These are phyloP conservation scores for Kodamaea hsintzibuensis DNA, from an alignment of 805 yeast genomes.

Conservation along the genomic window DNA sequence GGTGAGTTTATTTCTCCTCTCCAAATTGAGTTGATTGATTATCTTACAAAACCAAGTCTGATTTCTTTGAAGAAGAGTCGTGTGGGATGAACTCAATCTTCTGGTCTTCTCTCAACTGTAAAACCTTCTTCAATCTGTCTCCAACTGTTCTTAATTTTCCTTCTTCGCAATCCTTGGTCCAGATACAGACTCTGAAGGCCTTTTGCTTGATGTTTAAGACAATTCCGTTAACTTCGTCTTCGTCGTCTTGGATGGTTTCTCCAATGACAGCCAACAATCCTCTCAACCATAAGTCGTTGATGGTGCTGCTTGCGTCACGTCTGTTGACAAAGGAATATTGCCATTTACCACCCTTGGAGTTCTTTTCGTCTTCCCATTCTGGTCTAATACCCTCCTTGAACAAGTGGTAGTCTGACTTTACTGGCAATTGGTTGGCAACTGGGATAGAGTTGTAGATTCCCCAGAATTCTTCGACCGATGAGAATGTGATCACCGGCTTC, in stretches of 20 bases:
- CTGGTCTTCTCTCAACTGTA: slow-evolving; percentile 72
- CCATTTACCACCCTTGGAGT: slow-evolving; percentile 95
- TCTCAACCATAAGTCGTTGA: slow-evolving; percentile 91
- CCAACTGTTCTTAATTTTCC: slow-evolving; percentile 71
- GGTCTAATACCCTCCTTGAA: slow-evolving; percentile 94
- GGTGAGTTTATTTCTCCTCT: neutral
- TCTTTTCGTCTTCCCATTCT: slow-evolving; percentile 95
- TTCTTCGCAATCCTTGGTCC: slow-evolving; percentile 84
- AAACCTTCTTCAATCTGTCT: slow-evolving; percentile 79
- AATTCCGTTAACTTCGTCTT: slow-evolving; percentile 89
- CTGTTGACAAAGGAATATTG: slow-evolving; percentile 64
- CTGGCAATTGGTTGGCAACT: slow-evolving; percentile 84
- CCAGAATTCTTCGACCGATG: slow-evolving; percentile 99
- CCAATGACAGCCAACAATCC: slow-evolving; percentile 89
- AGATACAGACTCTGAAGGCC: slow-evolving; percentile 81
- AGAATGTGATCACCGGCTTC: slow-evolving; percentile 88
- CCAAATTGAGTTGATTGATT: neutral
- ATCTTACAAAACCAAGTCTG: slow-evolving; percentile 33
- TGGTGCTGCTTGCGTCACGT: slow-evolving; percentile 55
- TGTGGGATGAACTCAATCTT: slow-evolving; percentile 79
- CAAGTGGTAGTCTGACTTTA: slow-evolving; percentile 91
- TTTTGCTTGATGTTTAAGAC: slow-evolving; percentile 85
- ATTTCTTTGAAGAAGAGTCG: slow-evolving; percentile 48
- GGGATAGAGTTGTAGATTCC: slow-evolving; percentile 95
- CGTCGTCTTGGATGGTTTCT: slow-evolving; percentile 85